Base-by-base conservation (phyloP, 2,329 filamentous ascomycete species). In the Sordariomycetes sp. region DNA sequence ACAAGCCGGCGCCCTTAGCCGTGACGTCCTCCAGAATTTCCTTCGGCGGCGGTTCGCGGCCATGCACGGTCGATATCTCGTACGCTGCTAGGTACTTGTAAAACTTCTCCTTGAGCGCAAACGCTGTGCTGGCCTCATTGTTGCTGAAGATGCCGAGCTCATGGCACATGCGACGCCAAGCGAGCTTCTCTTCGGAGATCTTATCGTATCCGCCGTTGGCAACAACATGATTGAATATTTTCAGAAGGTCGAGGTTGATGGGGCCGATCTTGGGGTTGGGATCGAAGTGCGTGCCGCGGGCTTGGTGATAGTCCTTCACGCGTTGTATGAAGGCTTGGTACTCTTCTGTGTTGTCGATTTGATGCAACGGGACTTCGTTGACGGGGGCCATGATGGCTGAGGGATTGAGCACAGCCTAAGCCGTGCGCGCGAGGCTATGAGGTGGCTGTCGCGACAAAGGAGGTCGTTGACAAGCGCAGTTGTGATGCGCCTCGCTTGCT, bases 81-180 rank as follows among this genome's bases (percentile, higher is more conserved):
- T 83, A 94, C 2, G 87, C 86, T 10, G 82, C 82, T 29, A 94
- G 72, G 48, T 90, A 86, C 57, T 86, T 88, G 66, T 93, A 93
- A 63, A 92, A 94, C 42, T 83, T 79, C 36, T 83, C 82, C 62
- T 94, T 94, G 36, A 94, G 66, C 39, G 82, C 74, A 59, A 93
- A 94, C 11, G 86, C 86, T 39, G 86, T 77, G n/a, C 86, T 85
- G 6, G 86, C 72, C 42, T 85, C 77, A 51, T 90, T 87, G 48
- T 73, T 70, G 36, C 78, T 79, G 50, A 77, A 77, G 42, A 88
- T 74, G 32, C 84, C 76, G 37, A 94, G 80, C 46, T 87, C 79
- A 34, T 79, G 70, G 10, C 82, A 84, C 47, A 94, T 72, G 46
- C 77, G 78, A 42, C 86, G 75, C 87, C 87, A 94, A 33, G 84